These are phyloP conservation scores for Castanea sativa DNA, from an alignment of 306 rosid species.

Conservation along the genomic window DNA sequence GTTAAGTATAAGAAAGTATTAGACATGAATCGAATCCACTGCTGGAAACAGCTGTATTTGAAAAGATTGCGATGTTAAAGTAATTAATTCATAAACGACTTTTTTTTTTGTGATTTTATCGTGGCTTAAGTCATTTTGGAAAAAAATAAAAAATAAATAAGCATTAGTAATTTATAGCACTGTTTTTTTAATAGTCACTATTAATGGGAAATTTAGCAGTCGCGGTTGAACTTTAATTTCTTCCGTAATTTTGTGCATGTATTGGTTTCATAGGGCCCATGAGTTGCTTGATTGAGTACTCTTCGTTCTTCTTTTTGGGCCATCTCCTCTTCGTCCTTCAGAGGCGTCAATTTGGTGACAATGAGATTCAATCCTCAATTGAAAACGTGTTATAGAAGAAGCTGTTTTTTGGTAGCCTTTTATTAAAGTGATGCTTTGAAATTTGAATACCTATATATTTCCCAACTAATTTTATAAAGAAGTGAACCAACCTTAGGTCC, in stretches of 20 bases:
- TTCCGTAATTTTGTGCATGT: not conserved
- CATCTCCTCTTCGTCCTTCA: too few species aligned
- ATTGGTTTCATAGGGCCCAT: not conserved
- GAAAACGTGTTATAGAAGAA: too few species aligned
- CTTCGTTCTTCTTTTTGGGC: not conserved
- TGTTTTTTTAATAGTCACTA: not conserved
- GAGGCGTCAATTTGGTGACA: too few species aligned
- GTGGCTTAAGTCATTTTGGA: not conserved
- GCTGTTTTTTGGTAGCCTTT: too few species aligned
- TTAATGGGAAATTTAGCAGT: not conserved
- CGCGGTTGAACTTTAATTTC: not conserved
- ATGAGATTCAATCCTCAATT: too few species aligned
- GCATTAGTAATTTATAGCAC: constrained; percentile 11
- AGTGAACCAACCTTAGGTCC: too few species aligned
- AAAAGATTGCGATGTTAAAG: not conserved
- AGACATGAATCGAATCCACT: too few species aligned
- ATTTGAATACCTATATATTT: too few species aligned
- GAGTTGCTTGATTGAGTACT: not conserved
- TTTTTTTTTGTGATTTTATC: not conserved
- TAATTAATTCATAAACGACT: not conserved
- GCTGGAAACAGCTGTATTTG: not conserved
- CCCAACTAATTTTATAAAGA: too few species aligned
- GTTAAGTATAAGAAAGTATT: too few species aligned
- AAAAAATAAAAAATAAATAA: not conserved
- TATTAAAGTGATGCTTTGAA: too few species aligned